Evolutionary conservation across 1,284 basidiomycete species (phyloP), one percentile per base, ranked within the genome.

Genomic region (Cutaneotrichosporon sp.): DNA sequence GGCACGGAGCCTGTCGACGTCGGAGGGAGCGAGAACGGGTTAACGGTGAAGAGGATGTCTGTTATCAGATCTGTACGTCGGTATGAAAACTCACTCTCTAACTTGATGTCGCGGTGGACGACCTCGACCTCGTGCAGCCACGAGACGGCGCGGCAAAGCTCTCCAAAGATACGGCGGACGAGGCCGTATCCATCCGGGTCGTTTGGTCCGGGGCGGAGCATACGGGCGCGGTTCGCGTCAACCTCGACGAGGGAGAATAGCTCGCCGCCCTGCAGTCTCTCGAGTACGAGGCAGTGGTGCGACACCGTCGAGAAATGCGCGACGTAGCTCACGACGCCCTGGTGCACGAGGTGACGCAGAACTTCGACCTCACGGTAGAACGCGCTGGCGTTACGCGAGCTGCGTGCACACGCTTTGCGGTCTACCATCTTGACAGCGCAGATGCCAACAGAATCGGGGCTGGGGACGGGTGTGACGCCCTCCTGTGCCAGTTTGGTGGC

Each of bases 41-140:
- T 80, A 50, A 74, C 67, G 11, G 81, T 85, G 70, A 88, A 81
- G 36, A 89, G 82, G 66, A 89, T 86, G 73, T 89, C 87, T 88
- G 55, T 4, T 18, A 59, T 51, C 49, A 62, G 46, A n/a, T 8
- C n/a, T 11, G 3, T 1, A 8, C 8, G 11, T 4, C 32, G 49
- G 32, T 40, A 22, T 11, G 2, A 6, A 3, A 2, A 85, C 90
- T 74, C 73, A 93, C 91, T 97, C 80, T 97, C 93, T 21, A 97
- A 86, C 82, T 97, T 97, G 81, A 97, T 89, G 81, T 97, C 93
- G 2, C 93, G 86, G 80, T 97, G 93, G 0, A 96, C 92, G 46
- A 96, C 85, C 2, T 89, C 88, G 34, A 91, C 88, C 53, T 86
- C 84, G 75, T 97, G 93, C 86, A 97, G 89, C 91, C 92, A 97